Evolutionary conservation across 2,329 filamentous ascomycete species (phyloP).

Genomic region (Dothideomycetes sp.): DNA sequence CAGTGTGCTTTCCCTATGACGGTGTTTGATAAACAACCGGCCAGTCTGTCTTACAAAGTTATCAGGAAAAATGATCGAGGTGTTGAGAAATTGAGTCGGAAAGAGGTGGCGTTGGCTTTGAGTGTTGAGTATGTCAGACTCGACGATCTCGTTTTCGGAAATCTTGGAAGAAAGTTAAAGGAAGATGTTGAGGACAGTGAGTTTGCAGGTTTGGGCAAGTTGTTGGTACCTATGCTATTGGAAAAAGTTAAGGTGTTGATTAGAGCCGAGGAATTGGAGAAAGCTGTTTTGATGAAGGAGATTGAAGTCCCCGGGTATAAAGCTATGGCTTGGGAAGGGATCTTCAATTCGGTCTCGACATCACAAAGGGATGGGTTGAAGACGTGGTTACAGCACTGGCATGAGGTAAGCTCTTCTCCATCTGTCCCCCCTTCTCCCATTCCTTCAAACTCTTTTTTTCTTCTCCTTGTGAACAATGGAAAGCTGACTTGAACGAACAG

Average conservation of each 20-base stretch:
- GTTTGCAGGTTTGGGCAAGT: conserved; percentile 37
- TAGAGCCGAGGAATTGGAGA: conserved; percentile 43
- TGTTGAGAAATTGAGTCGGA: conserved; percentile 20
- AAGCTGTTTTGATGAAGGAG: conserved; percentile 45
- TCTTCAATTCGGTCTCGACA: conserved; percentile 43
- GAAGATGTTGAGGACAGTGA: conserved; percentile 38
- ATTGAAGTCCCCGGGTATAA: conserved; percentile 44
- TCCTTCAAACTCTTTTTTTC: too few species aligned
- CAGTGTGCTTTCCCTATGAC: conserved; percentile 40
- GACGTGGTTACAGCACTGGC: conserved; percentile 49
- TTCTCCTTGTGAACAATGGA: not conserved
- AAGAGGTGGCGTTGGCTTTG: conserved; percentile 49
- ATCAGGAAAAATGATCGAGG: conserved; percentile 40
- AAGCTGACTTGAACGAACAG: not conserved
- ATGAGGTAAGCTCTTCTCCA: conserved; percentile 34
- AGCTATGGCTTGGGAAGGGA: conserved; percentile 44
- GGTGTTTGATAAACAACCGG: conserved; percentile 73
- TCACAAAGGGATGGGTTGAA: conserved; percentile 35
- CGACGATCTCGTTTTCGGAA: conserved; percentile 58
- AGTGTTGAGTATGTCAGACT: conserved; percentile 68
- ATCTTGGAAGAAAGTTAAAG: conserved; percentile 38
- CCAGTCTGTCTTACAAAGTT: conserved; percentile 73
- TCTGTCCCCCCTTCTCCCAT: too few species aligned
- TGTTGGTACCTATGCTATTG: conserved; percentile 44
- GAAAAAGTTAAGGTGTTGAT: conserved; percentile 38